These are phyloP conservation scores for Hyaloscypha hepaticicola DNA, from an alignment of 495 filamentous ascomycete species.

Conservation along the genomic window DNA sequence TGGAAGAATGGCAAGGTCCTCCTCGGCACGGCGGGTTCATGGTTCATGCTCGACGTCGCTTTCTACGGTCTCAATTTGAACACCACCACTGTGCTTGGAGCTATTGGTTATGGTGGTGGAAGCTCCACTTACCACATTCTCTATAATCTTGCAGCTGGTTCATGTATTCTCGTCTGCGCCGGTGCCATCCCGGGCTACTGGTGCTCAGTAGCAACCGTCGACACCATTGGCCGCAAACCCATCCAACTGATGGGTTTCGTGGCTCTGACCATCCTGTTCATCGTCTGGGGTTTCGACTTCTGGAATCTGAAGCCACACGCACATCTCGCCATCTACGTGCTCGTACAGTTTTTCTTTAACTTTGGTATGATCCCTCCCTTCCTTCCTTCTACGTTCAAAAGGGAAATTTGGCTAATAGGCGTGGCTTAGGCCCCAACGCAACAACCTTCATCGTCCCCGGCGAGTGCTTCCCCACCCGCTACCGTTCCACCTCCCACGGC, in stretches of 20 bases:
- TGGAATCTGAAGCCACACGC: conserved; percentile 44
- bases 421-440: conserved; percentile 69
- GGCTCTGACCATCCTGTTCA: conserved; percentile 68
- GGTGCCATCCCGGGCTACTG: conserved; percentile 79
- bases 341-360: conserved; percentile 86
- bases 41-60: conserved; percentile 68
- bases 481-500: conserved; percentile 81
- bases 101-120: conserved; percentile 64
- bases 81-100: conserved; percentile 63
- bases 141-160: conserved; percentile 69
- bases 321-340: conserved; percentile 64
- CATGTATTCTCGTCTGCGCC: conserved; percentile 70
- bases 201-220: conserved; percentile 67
- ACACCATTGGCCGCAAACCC: conserved; percentile 65
- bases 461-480: conserved; percentile 86
- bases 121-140: conserved; percentile 60
- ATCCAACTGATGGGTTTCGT: conserved; percentile 70
- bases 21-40: conserved; percentile 74
- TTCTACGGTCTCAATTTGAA: conserved; percentile 50
- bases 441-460: conserved; percentile 92
- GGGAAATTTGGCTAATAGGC: no score
- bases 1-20: conserved; percentile 69
- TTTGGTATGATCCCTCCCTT: conserved; percentile 40
- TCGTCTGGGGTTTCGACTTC: conserved; percentile 72
- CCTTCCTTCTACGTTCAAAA: neutral